Conservation (phyloP, 352 stramenopile genomes). For the Phytophthora cactorum region DNA sequence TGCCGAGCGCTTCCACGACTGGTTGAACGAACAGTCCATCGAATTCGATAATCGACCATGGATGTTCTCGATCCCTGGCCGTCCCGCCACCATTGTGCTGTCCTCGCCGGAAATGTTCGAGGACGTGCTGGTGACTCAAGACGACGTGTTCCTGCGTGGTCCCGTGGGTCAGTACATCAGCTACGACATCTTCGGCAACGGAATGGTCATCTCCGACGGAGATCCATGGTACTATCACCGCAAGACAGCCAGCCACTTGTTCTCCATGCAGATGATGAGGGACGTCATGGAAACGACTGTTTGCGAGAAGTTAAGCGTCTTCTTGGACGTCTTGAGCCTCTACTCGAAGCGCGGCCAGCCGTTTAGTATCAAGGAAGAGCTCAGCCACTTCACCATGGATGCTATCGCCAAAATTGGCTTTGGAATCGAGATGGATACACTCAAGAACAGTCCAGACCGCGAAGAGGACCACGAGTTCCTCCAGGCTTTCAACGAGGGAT, state of each 20-base stretch:
- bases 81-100: constrained; percentile 45
- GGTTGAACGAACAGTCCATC: constrained; percentile 47
- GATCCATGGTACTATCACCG: constrained; percentile 66
- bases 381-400: constrained; percentile 69
- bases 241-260: constrained; percentile 87
- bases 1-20: constrained; percentile 53
- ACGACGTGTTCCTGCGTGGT: constrained; percentile 73
- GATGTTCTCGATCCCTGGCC: constrained; percentile 43
- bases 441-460: constrained; percentile 35
- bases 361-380: constrained; percentile 49
- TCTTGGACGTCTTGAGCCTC: constrained; percentile 32
- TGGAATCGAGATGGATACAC: constrained; percentile 45
- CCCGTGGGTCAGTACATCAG: constrained; percentile 38
- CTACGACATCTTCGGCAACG: constrained; percentile 64
- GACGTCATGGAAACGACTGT: constrained; percentile 53
- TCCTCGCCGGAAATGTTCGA: constrained; percentile 45
- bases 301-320: constrained; percentile 29
- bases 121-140: constrained; percentile 60
- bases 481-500: constrained; percentile 49
- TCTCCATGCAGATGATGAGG: constrained; percentile 62
- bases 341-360: constrained; percentile 22
- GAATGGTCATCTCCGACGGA: constrained; percentile 46
- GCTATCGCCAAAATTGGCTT: constrained; percentile 69
- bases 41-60: constrained; percentile 48
- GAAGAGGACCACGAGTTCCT: constrained; percentile 56